Evolutionary conservation across 139 green algal species (phyloP).

Genomic region (Mesotaenium endlicherianum): DNA sequence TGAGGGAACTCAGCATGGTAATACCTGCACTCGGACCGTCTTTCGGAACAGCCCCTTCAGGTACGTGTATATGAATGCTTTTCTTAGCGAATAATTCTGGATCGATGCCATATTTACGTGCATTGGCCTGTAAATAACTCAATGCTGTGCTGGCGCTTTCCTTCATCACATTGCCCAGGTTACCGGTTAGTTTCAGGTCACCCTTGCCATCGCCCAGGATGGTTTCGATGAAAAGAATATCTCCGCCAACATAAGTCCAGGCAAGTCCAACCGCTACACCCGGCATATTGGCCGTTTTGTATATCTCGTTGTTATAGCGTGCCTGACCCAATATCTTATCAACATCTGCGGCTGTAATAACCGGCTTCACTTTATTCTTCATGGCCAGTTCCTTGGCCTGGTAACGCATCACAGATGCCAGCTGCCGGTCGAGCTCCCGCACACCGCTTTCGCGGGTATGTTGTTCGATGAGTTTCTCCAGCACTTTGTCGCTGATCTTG

Average conservation of each 20-base stretch:
- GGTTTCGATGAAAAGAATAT: neutral
- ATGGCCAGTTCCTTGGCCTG: too few relatives aligned
- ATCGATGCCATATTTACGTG: neutral
- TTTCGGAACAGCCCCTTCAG: constrained; percentile 36
- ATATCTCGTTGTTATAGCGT: neutral
- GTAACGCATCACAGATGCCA: neutral
- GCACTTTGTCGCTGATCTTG: neutral
- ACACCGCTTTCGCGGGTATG: neutral
- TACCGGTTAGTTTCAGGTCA: constrained; percentile 11
- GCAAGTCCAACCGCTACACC: neutral
- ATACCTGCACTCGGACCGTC: constrained; percentile 26
- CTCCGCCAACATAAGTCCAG: neutral
- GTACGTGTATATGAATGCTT: constrained; percentile 28
- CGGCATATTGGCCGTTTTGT: neutral
- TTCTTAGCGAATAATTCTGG: constrained; percentile 16
- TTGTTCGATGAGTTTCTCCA: neutral
- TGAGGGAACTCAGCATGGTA: neutral
- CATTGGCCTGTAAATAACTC: neutral
- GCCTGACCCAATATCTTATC: neutral
- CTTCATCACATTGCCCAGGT: constrained; percentile 37
- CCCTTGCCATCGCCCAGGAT: too few relatives aligned
- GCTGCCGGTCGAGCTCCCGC: neutral
- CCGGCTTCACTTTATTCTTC: too few relatives aligned
- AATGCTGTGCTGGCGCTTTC: constrained; percentile 1
- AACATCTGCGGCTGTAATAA: too few relatives aligned